A percentile compares a stretch with the other conserved stretches of the same genome.
phyloP scores from a whole-genome alignment of 1,139 yeast genomes.

The Debaryomycetaceae sp. region DNA sequence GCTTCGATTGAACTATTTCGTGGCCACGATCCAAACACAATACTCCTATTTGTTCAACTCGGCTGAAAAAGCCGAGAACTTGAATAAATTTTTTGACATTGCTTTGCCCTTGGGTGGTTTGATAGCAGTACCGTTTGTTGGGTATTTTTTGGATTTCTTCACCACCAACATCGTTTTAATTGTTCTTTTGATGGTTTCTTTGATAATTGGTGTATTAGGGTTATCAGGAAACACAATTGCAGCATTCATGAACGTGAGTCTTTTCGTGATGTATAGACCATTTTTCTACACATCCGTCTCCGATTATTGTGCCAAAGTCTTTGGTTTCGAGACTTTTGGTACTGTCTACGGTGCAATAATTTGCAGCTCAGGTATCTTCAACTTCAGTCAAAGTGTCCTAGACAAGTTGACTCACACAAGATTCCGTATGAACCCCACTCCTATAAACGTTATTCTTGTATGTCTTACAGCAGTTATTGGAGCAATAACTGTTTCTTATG shows the following conservation, averaged over 20 bases:
- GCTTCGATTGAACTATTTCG: conserved; percentile 46
- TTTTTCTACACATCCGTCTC: conserved; percentile 44
- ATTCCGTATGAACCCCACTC: conserved; percentile 42
- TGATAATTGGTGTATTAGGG: conserved; percentile 37
- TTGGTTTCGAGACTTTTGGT: conserved; percentile 49
- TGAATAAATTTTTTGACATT: conserved; percentile 39
- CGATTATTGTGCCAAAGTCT: conserved; percentile 47
- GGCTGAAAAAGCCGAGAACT: conserved; percentile 20
- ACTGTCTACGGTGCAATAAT: conserved; percentile 46
- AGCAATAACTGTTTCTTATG: conserved; percentile 25
- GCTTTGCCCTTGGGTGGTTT: conserved; percentile 48
- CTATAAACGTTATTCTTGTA: conserved; percentile 33
- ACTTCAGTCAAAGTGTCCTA: conserved; percentile 35
- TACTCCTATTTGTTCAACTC: conserved; percentile 38
- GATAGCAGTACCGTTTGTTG: conserved; percentile 41
- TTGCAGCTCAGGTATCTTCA: conserved; percentile 39
- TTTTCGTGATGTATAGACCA: conserved; percentile 44
- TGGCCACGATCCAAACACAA: conserved; percentile 45
- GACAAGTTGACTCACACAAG: conserved; percentile 38
- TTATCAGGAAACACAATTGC: conserved; percentile 26
- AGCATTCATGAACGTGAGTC: conserved; percentile 32
- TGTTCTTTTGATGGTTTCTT: conserved; percentile 28
- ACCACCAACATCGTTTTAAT: conserved; percentile 33
- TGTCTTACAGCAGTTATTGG: conserved; percentile 30
- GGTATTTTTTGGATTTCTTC: conserved; percentile 35